Percentiles rank a stretch among this genome's conserved stretches.
Evolutionary conservation across 768 basidiomycete species (phyloP).

Genomic region (Mycena haematopus): DNA sequence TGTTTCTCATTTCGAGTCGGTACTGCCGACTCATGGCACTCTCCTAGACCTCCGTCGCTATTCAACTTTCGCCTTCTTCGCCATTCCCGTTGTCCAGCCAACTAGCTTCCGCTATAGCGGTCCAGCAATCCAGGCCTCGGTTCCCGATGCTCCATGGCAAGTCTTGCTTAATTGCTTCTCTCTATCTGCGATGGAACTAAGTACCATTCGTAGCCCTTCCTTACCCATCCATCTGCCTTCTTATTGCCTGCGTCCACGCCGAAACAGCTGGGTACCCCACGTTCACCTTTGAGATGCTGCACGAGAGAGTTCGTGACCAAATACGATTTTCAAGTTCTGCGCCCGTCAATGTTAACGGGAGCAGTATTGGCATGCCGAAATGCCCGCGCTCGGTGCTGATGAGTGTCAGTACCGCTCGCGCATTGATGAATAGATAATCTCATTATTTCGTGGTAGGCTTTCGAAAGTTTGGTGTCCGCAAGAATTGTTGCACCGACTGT

Average conservation of each 20-base stretch:
- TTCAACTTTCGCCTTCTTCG: constrained; percentile 52
- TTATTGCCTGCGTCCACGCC: constrained; percentile 85
- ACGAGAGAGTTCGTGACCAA: constrained; percentile 79
- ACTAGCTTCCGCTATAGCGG: constrained; percentile 49
- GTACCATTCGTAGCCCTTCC: constrained; percentile 59
- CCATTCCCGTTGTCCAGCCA: constrained; percentile 59
- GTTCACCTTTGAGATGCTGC: constrained; percentile 93
- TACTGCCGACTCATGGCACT: neutral
- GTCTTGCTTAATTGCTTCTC: constrained; percentile 26
- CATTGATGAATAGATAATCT: neutral
- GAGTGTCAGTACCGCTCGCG: constrained; percentile 60
- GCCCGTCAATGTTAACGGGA: constrained; percentile 76
- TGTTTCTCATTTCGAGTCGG: constrained; percentile 32
- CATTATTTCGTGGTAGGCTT: constrained; percentile 58
- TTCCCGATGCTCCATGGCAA: constrained; percentile 61
- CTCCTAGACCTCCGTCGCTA: constrained; percentile 49
- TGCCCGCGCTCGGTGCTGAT: constrained; percentile 70
- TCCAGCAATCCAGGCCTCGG: constrained; percentile 64
- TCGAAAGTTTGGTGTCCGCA: constrained; percentile 67
- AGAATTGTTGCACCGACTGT: constrained; percentile 62
- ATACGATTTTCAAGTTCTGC: constrained; percentile 74
- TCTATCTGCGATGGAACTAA: neutral
- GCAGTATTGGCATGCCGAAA: constrained; percentile 75
- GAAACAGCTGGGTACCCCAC: constrained; percentile 73
- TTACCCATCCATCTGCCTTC: constrained; percentile 82